These are phyloP conservation scores for Meira miltonrushii DNA, from an alignment of 1,284 basidiomycete species.

Conservation along the genomic window DNA sequence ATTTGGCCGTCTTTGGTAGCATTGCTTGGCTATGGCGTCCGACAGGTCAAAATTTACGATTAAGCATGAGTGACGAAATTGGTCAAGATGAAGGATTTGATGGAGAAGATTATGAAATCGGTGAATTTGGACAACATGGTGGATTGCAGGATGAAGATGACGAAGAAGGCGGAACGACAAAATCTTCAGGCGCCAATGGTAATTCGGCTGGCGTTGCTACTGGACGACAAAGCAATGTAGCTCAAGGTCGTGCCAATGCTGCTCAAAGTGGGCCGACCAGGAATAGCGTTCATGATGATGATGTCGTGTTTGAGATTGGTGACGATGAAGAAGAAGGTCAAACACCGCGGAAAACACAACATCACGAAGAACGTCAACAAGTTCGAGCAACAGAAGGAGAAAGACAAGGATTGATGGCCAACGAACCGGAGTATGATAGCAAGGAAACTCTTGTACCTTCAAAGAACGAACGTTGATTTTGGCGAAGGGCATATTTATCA, in stretches of 20 bases:
- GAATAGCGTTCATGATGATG: slow-evolving; percentile 13
- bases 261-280: not conserved
- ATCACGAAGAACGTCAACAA: not conserved
- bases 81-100: slow-evolving; percentile 77
- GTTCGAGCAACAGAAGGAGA: slow-evolving; percentile 12
- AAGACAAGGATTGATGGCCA: slow-evolving; percentile 24
- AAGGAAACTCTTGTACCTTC: slow-evolving; percentile 33
- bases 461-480: not conserved
- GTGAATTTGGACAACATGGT: slow-evolving; percentile 3
- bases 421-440: slow-evolving; percentile 17
- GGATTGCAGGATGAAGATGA: slow-evolving; percentile 13
- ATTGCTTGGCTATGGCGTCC: slow-evolving; percentile 93
- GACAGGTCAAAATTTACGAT: slow-evolving; percentile 78
- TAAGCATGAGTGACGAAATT: slow-evolving; percentile 54
- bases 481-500: too few relatives aligned
- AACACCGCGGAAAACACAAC: slow-evolving; percentile 6
- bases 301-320: slow-evolving; percentile 41
- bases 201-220: not conserved
- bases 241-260: not conserved
- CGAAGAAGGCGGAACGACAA: slow-evolving; percentile 12
- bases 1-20: slow-evolving; percentile 61
- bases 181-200: not conserved
- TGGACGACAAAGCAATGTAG: not conserved
- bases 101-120: slow-evolving; percentile 64
- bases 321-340: slow-evolving; percentile 24